Base-by-base conservation (phyloP, 805 yeast genomes). In the Cyberlindnera petersonii region DNA sequence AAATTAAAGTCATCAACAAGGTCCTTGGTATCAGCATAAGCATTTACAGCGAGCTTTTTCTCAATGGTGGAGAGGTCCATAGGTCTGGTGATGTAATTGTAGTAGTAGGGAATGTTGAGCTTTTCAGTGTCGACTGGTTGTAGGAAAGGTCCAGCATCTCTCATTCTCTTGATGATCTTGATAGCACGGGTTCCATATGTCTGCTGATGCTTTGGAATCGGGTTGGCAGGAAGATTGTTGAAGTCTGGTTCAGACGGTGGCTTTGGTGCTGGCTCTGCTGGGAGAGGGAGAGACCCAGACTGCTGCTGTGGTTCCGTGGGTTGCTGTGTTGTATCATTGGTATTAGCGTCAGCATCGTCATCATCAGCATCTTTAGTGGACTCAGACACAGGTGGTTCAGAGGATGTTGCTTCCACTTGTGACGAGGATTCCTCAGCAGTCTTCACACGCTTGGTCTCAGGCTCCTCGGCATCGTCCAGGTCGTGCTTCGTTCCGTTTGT, bases 21-120 rank as follows among this genome's bases (percentile, higher is more conserved):
- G 47, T 79, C 79, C 47, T 74, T 74, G 9, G 88, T 80, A 5
- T 74, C 70, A 47, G 74, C 82, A 62, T 89, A 93, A 2, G 86
- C 89, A 55, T 79, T 77, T 7, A 61, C 76, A 28, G 58, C 69
- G 27, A 89, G 64, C 62, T 89, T 91, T 52, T 74, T 76, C 63
- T 93, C 98, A 48, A 93, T 85, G 2, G 97, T 87, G 4, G 89
- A 75, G 24, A 93, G 68, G 60, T 91, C 98, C 97, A 93, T 93
- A 27, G 98, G 98, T 53, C 82, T 71, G 48, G 75, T 72, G 53
- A 93, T 79, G 55, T 76, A 79, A 53, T 87, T 88, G 61, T 82
- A 86, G 61, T 93, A 93, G 47, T 84, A 78, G 4, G 98, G 98
- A 40, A 93, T 85, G 55, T 89, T 87, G 45, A 87, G 75, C 58